These are phyloP conservation scores for Amphirosellinia nigrospora DNA, from an alignment of 495 filamentous ascomycete species.

Conservation along the genomic window DNA sequence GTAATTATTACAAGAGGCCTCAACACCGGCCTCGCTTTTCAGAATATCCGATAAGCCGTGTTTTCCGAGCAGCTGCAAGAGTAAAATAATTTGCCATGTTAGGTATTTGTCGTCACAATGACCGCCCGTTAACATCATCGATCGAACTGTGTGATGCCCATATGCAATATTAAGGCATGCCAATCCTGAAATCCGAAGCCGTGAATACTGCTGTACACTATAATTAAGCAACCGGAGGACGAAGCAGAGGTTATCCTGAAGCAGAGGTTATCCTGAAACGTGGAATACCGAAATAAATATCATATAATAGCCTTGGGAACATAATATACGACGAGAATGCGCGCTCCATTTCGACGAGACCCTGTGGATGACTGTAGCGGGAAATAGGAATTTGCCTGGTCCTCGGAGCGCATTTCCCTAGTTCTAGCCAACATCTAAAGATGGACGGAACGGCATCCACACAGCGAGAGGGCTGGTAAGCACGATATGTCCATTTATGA, in stretches of 20 bases:
- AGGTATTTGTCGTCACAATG: background rate
- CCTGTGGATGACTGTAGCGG: background rate
- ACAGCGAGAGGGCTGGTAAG: background rate
- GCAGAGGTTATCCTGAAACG: slow-evolving; percentile 2
- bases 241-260: background rate
- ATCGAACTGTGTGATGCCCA: background rate
- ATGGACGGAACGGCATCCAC: background rate
- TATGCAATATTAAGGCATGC: background rate
- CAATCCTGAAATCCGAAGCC: background rate
- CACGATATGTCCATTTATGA: background rate
- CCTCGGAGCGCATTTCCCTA: background rate
- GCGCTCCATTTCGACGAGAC: background rate
- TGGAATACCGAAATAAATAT: background rate
- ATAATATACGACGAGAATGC: background rate
- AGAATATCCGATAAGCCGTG: background rate
- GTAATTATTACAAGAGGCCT: slow-evolving; percentile 19
- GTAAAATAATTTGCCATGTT: background rate
- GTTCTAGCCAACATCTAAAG: background rate
- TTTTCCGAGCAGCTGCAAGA: background rate
- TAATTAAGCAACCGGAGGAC: background rate
- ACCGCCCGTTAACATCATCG: background rate
- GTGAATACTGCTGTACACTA: background rate
- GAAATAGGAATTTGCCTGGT: background rate
- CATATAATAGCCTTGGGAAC: background rate
- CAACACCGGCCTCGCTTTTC: background rate